These are phyloP conservation scores for Zalaria sp. DNA, from an alignment of 2,329 filamentous ascomycete genomes.

Conservation along the genomic window DNA sequence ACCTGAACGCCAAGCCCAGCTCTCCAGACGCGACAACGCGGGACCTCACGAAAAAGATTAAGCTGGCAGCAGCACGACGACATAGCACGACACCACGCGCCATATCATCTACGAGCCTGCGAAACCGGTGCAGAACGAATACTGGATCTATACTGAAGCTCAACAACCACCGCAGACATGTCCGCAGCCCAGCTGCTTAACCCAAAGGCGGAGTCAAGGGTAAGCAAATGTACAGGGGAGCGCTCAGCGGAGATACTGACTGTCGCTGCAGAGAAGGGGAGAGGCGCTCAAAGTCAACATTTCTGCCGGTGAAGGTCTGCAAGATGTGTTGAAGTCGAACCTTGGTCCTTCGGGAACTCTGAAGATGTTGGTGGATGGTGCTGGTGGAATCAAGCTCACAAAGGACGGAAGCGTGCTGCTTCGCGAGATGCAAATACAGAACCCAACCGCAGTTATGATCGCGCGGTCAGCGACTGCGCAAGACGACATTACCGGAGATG, in stretches of 20 bases:
- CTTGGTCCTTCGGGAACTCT: constrained; percentile 85
- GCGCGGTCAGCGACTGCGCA: constrained; percentile 82
- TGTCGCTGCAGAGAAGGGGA: constrained; percentile 61
- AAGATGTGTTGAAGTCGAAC: constrained; percentile 80
- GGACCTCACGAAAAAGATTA: too few species aligned
- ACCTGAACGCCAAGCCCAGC: too few species aligned
- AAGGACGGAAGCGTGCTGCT: constrained; percentile 89
- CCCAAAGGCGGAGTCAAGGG: constrained; percentile 95
- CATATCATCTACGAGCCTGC: too few species aligned
- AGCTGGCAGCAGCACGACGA: too few species aligned
- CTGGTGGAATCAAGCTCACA: constrained; percentile 82
- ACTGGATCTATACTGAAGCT: too few species aligned
- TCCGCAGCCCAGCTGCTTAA: constrained; percentile 97
- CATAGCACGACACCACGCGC: too few species aligned
- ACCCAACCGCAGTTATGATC: constrained; percentile 82
- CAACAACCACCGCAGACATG: constrained; percentile 39
- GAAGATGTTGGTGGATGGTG: constrained; percentile 70
- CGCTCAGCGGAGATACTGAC: constrained; percentile 24
- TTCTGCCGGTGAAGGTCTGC: constrained; percentile 73
- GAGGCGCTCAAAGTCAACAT: constrained; percentile 97
- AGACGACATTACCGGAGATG: constrained; percentile 96
- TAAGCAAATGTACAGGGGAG: constrained; percentile 31
- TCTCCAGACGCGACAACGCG: too few species aligned
- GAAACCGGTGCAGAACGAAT: too few species aligned
- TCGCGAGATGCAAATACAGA: constrained; percentile 83